Evolutionary conservation across 2,329 filamentous ascomycete species (phyloP).

Genomic region (Ceratocystis diversiconidia): DNA sequence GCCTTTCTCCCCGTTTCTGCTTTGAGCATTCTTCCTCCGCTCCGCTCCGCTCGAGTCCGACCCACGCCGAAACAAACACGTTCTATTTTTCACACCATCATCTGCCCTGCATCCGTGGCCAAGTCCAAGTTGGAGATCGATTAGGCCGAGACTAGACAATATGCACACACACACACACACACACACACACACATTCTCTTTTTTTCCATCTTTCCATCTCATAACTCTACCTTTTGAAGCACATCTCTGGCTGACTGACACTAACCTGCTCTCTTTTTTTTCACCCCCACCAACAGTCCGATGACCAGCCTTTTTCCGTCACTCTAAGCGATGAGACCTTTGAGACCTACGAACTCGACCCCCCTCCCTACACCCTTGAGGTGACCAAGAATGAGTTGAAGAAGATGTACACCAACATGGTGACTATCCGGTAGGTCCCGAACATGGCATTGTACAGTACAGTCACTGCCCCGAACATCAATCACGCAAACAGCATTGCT

Average conservation of each 20-base stretch:
- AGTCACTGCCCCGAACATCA: not conserved
- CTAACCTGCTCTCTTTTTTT: not conserved
- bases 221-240: not conserved
- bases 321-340: conserved; percentile 96
- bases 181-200: not conserved
- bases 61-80: not conserved
- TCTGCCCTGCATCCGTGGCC: not conserved
- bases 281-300: conserved; percentile 48
- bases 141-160: not conserved
- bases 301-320: conserved; percentile 85
- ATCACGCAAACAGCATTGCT: not conserved
- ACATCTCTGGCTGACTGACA: conserved; percentile 10
- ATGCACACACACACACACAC: not conserved
- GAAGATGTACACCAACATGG: conserved; percentile 99
- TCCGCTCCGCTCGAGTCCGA: not conserved
- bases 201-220: not conserved
- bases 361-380: conserved; percentile 79
- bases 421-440: conserved; percentile 58
- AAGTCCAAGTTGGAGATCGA: not conserved
- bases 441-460: too few relatives aligned
- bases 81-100: not conserved
- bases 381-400: conserved; percentile 97
- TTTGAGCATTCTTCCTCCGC: not conserved
- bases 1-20: too few relatives aligned
- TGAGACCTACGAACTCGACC: conserved; percentile 98